phyloP scores from a whole-genome alignment of 1,284 basidiomycete species.

The Apiotrichum mycotoxinovorans region DNA sequence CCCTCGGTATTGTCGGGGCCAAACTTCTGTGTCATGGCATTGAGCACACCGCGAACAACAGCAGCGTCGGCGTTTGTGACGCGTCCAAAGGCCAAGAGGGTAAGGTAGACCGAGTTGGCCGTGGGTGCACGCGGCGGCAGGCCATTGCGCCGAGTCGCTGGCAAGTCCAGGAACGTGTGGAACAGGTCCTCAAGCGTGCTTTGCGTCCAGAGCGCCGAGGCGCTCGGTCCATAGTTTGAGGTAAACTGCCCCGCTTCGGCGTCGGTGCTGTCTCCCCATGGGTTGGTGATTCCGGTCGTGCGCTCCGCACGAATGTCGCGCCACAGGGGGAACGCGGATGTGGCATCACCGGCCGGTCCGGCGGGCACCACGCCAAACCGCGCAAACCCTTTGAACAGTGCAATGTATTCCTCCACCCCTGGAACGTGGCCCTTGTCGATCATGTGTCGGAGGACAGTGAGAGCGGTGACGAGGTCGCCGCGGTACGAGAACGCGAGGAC shows the following conservation, averaged over 20 bases:
- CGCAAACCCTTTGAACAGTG: slow-evolving; percentile 71
- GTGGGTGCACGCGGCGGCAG: slow-evolving; percentile 24
- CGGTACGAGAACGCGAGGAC: slow-evolving; percentile 66
- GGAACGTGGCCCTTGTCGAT: slow-evolving; percentile 49
- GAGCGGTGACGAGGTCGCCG: slow-evolving; percentile 61
- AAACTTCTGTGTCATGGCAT: slow-evolving; percentile 42
- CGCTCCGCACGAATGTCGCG: background rate
- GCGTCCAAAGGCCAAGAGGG: slow-evolving; percentile 40
- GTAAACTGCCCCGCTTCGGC: slow-evolving; percentile 3
- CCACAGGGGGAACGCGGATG: too few species aligned
- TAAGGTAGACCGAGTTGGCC: slow-evolving; percentile 29
- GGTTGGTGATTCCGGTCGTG: slow-evolving; percentile 1
- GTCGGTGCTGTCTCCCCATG: slow-evolving; percentile 2
- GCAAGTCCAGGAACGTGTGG: slow-evolving; percentile 27
- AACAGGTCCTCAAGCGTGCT: slow-evolving; percentile 31
- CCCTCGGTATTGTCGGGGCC: slow-evolving; percentile 29
- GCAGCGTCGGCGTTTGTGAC: slow-evolving; percentile 33
- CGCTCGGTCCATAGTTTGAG: slow-evolving; percentile 5
- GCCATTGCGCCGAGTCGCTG: slow-evolving; percentile 4
- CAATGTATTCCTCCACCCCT: slow-evolving; percentile 55
- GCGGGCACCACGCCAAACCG: slow-evolving; percentile 43
- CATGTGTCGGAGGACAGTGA: slow-evolving; percentile 69
- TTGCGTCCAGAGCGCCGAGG: slow-evolving; percentile 24
- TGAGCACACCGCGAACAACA: slow-evolving; percentile 32
- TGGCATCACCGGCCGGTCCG: slow-evolving; percentile 11